Conservation (phyloP, 2,329 filamentous ascomycete species). For the Trichoderma brevicompactum region DNA sequence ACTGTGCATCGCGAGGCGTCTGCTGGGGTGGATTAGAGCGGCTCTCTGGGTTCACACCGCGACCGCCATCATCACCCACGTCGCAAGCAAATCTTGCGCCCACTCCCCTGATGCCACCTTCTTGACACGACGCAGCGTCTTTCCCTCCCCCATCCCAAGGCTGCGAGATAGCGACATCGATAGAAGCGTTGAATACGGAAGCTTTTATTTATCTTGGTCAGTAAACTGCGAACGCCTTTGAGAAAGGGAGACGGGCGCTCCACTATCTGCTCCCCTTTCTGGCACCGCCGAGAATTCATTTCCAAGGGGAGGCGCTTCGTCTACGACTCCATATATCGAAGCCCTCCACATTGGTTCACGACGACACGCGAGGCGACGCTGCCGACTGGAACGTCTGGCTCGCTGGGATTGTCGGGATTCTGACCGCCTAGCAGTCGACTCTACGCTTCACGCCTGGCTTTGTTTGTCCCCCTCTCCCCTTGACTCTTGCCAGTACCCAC, state of each 20-base stretch:
- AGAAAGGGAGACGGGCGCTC: conserved; percentile 19
- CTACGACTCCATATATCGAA: conserved; percentile 3
- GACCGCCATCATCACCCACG: conserved; percentile 21
- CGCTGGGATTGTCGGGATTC: conserved; percentile 26
- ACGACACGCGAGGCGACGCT: conserved; percentile 42
- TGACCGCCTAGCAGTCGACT: conserved; percentile 29
- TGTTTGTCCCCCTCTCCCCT: conserved; percentile 31
- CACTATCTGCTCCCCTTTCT: conserved; percentile 21
- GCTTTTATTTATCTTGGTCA: neutral
- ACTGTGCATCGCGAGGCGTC: conserved; percentile 23
- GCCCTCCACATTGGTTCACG: conserved; percentile 37
- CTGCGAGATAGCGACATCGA: conserved; percentile 15
- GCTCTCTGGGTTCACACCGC: conserved; percentile 18
- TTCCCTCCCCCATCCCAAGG: conserved; percentile 2
- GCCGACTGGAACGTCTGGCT: conserved; percentile 34
- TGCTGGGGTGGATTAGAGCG: neutral
- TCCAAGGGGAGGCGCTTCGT: neutral
- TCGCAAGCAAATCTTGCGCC: conserved; percentile 26
- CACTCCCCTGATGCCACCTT: conserved; percentile 27
- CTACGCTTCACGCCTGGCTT: conserved; percentile 35
- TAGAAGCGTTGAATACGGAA: conserved; percentile 6
- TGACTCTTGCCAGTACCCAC: conserved; percentile 21
- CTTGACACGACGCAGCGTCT: conserved; percentile 21
- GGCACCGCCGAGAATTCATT: conserved; percentile 12
- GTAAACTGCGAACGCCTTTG: conserved; percentile 1